phyloP scores from a whole-genome alignment of 331 rosid species.

The Pyracantha coccinea region DNA sequence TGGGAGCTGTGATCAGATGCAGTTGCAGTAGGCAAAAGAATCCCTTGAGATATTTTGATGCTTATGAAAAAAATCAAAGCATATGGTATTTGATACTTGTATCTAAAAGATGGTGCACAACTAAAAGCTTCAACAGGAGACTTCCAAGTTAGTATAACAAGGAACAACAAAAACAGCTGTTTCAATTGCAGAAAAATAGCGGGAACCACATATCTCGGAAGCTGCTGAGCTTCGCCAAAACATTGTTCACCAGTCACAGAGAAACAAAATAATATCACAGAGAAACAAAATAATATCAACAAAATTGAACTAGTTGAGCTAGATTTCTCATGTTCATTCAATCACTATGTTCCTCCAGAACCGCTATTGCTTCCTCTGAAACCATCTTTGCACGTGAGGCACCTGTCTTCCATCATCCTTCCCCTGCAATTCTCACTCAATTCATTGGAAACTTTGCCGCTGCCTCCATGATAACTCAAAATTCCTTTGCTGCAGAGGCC shows the following conservation, averaged over 20 bases:
- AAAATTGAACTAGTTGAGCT: neutral
- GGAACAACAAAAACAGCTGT: neutral
- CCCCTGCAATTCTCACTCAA: slow-evolving; percentile 11
- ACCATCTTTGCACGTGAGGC: neutral
- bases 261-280: neutral
- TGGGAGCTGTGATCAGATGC: neutral
- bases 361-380: neutral
- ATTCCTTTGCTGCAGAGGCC: neutral
- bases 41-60: neutral
- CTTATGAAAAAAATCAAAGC: too few relatives aligned
- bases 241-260: neutral
- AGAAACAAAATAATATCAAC: neutral
- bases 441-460: slow-evolving; percentile 53
- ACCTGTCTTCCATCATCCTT: slow-evolving; percentile 2
- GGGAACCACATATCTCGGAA: neutral
- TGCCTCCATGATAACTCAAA: slow-evolving; percentile 51
- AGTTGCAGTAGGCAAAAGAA: neutral
- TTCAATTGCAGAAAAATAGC: neutral
- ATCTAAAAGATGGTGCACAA: neutral
- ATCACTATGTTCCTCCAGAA: neutral
- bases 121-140: too few relatives aligned
- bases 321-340: neutral
- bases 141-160: too few relatives aligned
- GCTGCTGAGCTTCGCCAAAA: neutral
- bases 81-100: too few relatives aligned